Percentiles rank a stretch among this genome's conserved stretches.
Conservation (phyloP, 495 filamentous ascomycete species). For the Aspergillus egyptiacus region DNA sequence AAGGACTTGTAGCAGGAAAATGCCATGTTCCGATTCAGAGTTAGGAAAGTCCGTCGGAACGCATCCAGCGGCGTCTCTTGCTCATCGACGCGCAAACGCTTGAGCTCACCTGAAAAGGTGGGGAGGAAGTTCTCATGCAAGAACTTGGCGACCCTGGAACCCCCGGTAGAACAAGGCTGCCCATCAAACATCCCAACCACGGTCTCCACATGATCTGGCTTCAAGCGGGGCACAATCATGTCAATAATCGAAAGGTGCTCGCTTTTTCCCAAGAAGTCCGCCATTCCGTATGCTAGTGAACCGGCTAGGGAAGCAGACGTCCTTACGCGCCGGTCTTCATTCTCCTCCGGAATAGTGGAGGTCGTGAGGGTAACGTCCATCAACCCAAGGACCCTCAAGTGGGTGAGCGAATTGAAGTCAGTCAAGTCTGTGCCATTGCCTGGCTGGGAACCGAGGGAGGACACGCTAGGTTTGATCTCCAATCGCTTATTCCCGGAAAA, state of each 20-base stretch:
- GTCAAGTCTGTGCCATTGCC: conserved; percentile 69
- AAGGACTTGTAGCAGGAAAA: conserved; percentile 76
- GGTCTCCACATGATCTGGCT: conserved; percentile 84
- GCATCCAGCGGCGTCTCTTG: conserved; percentile 75
- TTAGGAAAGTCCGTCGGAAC: conserved; percentile 76
- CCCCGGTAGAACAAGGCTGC: conserved; percentile 72
- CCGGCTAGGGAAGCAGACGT: conserved; percentile 92
- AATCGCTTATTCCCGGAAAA: conserved; percentile 94
- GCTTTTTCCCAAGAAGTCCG: conserved; percentile 86
- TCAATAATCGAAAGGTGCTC: conserved; percentile 97
- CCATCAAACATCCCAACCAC: conserved; percentile 94
- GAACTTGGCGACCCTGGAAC: conserved; percentile 93
- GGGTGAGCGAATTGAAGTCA: conserved; percentile 80
- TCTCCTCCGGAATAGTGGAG: conserved; percentile 88
- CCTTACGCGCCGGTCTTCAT: conserved; percentile 88
- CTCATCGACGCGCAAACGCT: conserved; percentile 43
- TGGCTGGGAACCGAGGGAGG: conserved; percentile 37
- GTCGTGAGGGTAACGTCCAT: conserved; percentile 98
- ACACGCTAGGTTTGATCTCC: conserved; percentile 85
- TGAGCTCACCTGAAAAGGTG: conserved; percentile 77
- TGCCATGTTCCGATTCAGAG: conserved; percentile 90
- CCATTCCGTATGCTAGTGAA: conserved; percentile 90
- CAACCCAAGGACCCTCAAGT: conserved; percentile 82
- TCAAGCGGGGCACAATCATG: conserved; percentile 88
- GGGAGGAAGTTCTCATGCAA: conserved; percentile 89